A percentile compares a stretch with the other conserved stretches of the same genome.
Evolutionary conservation across 306 rosid species (phyloP).

Genomic region (Cucurbita maxima): DNA sequence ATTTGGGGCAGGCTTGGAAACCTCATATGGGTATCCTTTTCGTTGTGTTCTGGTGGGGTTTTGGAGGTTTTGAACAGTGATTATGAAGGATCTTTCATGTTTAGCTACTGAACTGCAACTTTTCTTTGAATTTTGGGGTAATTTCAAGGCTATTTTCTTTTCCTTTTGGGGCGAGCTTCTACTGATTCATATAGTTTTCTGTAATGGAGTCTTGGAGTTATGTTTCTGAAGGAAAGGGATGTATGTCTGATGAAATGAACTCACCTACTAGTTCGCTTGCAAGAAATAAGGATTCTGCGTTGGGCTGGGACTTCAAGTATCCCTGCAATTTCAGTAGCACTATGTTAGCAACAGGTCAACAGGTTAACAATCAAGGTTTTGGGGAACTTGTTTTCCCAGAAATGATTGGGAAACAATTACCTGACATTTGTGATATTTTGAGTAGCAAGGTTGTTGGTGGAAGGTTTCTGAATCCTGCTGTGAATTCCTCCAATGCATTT

Average conservation of each 20-base stretch:
- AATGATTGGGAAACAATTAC: slow-evolving; percentile 37
- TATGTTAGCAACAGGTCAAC: slow-evolving; percentile 24
- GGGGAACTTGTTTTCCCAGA: slow-evolving; percentile 44
- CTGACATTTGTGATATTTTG: slow-evolving; percentile 20
- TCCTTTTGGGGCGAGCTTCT: slow-evolving; percentile 8
- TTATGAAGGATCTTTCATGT: neutral
- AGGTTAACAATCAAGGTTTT: slow-evolving; percentile 39
- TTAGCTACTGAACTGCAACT: neutral
- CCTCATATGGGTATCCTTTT: slow-evolving; percentile 10
- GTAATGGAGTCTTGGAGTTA: slow-evolving; percentile 79
- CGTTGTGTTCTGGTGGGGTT: slow-evolving; percentile 1
- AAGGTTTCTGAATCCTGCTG: slow-evolving; percentile 14
- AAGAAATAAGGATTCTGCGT: slow-evolving; percentile 27
- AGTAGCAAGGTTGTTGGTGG: slow-evolving; percentile 18
- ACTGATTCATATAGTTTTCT: slow-evolving; percentile 10
- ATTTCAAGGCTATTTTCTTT: slow-evolving; percentile 7
- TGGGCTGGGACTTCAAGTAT: slow-evolving; percentile 52
- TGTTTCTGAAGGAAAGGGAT: slow-evolving; percentile 51
- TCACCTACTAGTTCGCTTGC: slow-evolving; percentile 29
- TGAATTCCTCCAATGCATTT: slow-evolving; percentile 19
- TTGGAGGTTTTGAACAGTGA: slow-evolving; percentile 2
- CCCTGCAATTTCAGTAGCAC: slow-evolving; percentile 35
- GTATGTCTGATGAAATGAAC: slow-evolving; percentile 30
- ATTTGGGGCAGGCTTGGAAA: neutral
- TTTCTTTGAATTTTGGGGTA: slow-evolving; percentile 3